phyloP scores from a whole-genome alignment of 192 early-diverging fungal species.

The Dimargaris verticillata region DNA sequence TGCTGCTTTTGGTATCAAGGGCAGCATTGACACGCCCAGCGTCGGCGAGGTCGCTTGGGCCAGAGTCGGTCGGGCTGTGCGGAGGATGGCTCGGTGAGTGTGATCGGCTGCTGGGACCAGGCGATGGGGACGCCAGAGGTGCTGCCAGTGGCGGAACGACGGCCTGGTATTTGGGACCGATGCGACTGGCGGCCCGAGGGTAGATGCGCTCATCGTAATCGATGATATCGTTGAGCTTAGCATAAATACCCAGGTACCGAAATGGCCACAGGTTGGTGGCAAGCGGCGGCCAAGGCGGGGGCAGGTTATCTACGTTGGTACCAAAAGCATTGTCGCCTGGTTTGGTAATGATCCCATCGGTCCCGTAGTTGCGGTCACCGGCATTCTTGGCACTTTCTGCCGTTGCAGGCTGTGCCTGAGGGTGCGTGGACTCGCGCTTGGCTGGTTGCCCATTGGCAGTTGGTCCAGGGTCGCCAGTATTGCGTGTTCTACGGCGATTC shows the following conservation, averaged over 20 bases:
- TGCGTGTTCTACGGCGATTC: not conserved
- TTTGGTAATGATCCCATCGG: not conserved
- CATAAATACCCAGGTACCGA: conserved; percentile 74
- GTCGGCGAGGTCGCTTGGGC: conserved; percentile 11
- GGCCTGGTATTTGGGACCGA: conserved; percentile 73
- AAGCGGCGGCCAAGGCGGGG: conserved; percentile 5
- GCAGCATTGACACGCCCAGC: not conserved
- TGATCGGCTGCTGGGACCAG: not conserved
- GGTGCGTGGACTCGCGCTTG: not conserved
- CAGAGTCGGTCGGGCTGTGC: conserved; percentile 12
- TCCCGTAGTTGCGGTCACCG: not conserved
- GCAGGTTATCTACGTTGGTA: conserved; percentile 1
- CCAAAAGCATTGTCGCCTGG: conserved; percentile 7
- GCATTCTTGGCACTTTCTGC: not conserved
- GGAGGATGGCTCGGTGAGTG: not conserved
- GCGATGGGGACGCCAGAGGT: no score
- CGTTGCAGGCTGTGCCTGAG: not conserved
- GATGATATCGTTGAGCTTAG: conserved; percentile 49
- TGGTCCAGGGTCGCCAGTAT: not conserved
- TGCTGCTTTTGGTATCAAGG: not conserved
- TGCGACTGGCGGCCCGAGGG: conserved; percentile 57
- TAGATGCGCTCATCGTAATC: conserved; percentile 61
- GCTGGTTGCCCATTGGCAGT: not conserved
- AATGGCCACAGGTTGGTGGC: conserved; percentile 69
- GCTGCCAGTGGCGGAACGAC: conserved; percentile 30